phyloP scores from a whole-genome alignment of 352 stramenopile species.

The Phytophthora constricta region DNA sequence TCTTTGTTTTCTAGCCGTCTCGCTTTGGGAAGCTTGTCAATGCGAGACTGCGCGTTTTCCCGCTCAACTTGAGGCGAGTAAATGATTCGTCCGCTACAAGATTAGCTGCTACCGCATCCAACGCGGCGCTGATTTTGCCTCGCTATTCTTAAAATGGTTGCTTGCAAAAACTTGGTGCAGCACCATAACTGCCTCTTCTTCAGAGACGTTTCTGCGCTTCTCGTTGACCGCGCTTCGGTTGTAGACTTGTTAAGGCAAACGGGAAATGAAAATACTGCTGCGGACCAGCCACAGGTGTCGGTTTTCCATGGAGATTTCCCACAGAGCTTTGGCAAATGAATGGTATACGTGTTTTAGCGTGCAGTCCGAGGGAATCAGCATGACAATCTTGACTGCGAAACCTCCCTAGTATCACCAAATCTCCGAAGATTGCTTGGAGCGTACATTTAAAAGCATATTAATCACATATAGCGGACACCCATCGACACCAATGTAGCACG shows the following conservation, averaged over 20 bases:
- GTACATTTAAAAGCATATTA: too few relatives aligned
- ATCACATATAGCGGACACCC: too few relatives aligned
- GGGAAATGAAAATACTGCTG: background rate
- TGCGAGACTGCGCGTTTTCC: background rate
- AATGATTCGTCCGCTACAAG: slow-evolving; percentile 1
- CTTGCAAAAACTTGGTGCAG: background rate
- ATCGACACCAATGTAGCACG: too few relatives aligned
- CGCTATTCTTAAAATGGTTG: background rate
- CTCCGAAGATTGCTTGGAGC: too few relatives aligned
- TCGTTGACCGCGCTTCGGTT: background rate
- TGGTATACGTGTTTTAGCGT: background rate
- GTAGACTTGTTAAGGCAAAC: too few relatives aligned
- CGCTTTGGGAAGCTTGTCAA: slow-evolving; percentile 11
- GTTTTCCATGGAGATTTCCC: background rate
- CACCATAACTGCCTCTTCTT: slow-evolving; percentile 2
- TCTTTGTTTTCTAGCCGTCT: slow-evolving; percentile 22
- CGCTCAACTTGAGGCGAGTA: slow-evolving; percentile 4
- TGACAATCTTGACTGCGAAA: background rate
- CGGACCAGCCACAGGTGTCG: background rate
- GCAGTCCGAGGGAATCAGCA: background rate
- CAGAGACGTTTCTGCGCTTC: background rate
- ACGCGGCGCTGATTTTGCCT: slow-evolving; percentile 1
- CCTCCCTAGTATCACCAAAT: background rate
- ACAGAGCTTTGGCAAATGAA: background rate
- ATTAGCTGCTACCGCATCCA: background rate